phyloP scores from a whole-genome alignment of 2,329 filamentous ascomycete genomes.

The Aspergillus hiratsukae region DNA sequence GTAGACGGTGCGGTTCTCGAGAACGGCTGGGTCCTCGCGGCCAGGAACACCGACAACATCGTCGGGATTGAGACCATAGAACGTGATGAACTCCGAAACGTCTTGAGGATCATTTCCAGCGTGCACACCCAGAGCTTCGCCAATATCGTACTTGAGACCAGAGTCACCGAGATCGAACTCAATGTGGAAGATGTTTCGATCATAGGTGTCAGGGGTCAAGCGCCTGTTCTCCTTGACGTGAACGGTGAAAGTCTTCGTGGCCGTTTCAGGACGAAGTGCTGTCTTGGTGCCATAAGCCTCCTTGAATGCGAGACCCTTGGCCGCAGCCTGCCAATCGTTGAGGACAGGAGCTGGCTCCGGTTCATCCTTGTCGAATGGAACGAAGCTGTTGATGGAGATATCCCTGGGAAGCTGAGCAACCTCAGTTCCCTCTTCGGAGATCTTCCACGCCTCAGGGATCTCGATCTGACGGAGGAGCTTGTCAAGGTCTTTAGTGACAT shows the following conservation, averaged over 20 bases:
- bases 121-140: slow-evolving; percentile 93
- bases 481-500: slow-evolving; percentile 57
- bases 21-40: slow-evolving; percentile 66
- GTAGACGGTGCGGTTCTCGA: slow-evolving; percentile 88
- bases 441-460: slow-evolving; percentile 74
- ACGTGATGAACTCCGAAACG: slow-evolving; percentile 79
- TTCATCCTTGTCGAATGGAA: slow-evolving; percentile 71
- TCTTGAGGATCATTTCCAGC: slow-evolving; percentile 82
- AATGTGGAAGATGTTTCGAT: slow-evolving; percentile 99
- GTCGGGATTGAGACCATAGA: slow-evolving; percentile 77
- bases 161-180: slow-evolving; percentile 93
- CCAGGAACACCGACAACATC: slow-evolving; percentile 89
- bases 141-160: slow-evolving; percentile 92
- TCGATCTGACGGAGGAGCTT: slow-evolving; percentile 69
- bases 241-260: slow-evolving; percentile 80
- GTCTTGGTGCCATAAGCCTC: slow-evolving; percentile 78
- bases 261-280: slow-evolving; percentile 75
- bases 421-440: slow-evolving; percentile 50
- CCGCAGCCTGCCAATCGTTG: slow-evolving; percentile 74
- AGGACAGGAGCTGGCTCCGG: slow-evolving; percentile 62
- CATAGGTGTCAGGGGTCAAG: slow-evolving; percentile 80
- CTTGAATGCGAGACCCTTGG: slow-evolving; percentile 87
- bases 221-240: slow-evolving; percentile 93
- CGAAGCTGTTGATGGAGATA: slow-evolving; percentile 76
- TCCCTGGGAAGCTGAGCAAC: slow-evolving; percentile 53